These are phyloP conservation scores for Umbellularia californica DNA, from an alignment of 164 flowering plant species.

Conservation along the genomic window DNA sequence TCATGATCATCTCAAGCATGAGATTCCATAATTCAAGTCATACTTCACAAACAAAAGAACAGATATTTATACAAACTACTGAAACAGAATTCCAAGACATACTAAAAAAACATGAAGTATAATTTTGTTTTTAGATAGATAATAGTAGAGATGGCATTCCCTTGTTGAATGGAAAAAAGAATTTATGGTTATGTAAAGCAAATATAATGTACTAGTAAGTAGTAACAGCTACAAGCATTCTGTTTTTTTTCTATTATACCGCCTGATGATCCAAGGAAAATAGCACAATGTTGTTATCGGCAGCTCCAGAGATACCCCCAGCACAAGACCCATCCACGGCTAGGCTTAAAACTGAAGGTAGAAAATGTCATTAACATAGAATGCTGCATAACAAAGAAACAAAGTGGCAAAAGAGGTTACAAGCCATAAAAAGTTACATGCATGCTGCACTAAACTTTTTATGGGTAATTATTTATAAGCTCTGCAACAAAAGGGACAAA, in stretches of 20 bases:
- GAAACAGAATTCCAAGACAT: not conserved
- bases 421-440: no score
- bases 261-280: conserved; percentile 54
- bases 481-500: not conserved
- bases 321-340: conserved; percentile 51
- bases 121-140: not conserved
- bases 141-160: not conserved
- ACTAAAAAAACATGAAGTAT: not conserved
- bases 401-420: not conserved
- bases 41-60: no score
- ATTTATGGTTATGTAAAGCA: conserved; percentile 1
- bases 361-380: not conserved
- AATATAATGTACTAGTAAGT: not conserved
- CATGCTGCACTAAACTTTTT: not conserved
- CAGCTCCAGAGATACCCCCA: conserved; percentile 85
- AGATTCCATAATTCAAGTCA: no score
- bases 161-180: not conserved
- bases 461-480: not conserved
- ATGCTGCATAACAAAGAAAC: not conserved
- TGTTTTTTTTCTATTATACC: conserved; percentile 33
- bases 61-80: not conserved
- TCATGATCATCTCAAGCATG: not conserved
- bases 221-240: not conserved
- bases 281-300: conserved; percentile 69
- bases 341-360: conserved; percentile 59